Conservation (phyloP, 768 basidiomycete genomes). For the Daedaleopsis nitida region DNA sequence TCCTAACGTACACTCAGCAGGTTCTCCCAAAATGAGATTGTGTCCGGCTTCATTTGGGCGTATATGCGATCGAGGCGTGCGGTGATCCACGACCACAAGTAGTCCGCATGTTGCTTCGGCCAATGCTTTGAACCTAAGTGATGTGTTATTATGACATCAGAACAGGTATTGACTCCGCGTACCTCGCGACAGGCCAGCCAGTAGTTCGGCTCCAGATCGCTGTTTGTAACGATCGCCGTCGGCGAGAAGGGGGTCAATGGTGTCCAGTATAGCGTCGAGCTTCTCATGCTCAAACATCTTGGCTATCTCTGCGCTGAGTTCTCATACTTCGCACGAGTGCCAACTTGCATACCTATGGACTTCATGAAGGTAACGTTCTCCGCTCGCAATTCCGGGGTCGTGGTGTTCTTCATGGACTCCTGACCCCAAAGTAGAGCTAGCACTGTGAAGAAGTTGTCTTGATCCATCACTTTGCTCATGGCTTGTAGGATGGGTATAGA, state of each 20-base stretch:
- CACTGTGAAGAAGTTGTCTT: constrained; percentile 59
- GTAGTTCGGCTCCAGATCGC: constrained; percentile 73
- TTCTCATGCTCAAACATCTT: constrained; percentile 62
- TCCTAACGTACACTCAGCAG: constrained; percentile 52
- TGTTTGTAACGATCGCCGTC: constrained; percentile 85
- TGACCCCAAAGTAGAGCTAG: constrained; percentile 74
- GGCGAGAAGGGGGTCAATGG: constrained; percentile 61
- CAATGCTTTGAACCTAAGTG: constrained; percentile 81
- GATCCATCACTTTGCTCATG: constrained; percentile 48
- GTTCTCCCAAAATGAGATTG: constrained; percentile 72
- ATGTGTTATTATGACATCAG: constrained; percentile 10
- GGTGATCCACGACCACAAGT: constrained; percentile 75
- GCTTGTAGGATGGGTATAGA: constrained; percentile 54
- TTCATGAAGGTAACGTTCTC: constrained; percentile 54
- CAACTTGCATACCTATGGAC: constrained; percentile 41
- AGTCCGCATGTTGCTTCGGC: constrained; percentile 51
- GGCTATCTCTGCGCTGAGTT: constrained; percentile 41
- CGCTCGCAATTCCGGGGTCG: constrained; percentile 56
- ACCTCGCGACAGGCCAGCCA: constrained; percentile 79
- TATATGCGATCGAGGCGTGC: constrained; percentile 64
- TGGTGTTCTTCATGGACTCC: constrained; percentile 65
- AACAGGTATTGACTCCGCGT: constrained; percentile 18
- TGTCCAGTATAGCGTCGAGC: constrained; percentile 53
- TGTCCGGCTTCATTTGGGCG: constrained; percentile 83
- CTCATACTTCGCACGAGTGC: background rate